A percentile compares a stretch with the other conserved stretches of the same genome.
Evolutionary conservation across 306 rosid genomes (phyloP).

Genomic region (Spatholobus suberectus): DNA sequence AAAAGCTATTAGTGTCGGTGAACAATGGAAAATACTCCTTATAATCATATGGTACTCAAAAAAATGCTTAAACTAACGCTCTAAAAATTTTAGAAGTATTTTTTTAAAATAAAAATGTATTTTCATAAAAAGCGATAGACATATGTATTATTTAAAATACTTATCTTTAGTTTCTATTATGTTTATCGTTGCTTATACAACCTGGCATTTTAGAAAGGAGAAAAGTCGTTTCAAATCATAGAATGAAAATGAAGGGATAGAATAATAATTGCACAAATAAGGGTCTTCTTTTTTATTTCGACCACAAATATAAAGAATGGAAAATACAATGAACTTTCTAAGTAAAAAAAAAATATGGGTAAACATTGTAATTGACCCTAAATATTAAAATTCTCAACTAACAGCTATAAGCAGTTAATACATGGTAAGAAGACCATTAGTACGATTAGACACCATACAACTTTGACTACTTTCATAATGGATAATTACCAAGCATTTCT

Average conservation of each 20-base stretch:
- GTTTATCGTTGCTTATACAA: not conserved
- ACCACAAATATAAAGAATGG: not conserved
- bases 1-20: too few species aligned
- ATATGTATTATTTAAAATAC: too few species aligned
- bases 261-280: not conserved
- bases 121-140: too few species aligned
- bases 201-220: not conserved
- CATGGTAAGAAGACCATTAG: not conserved
- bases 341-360: not conserved
- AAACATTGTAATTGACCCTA: not conserved
- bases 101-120: too few species aligned
- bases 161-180: too few species aligned
- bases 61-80: too few species aligned
- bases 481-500: not conserved
- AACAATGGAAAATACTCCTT: too few species aligned
- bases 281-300: not conserved
- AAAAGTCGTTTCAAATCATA: not conserved
- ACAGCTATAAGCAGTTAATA: not conserved
- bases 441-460: not conserved
- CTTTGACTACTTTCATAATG: not conserved
- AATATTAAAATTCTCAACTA: not conserved
- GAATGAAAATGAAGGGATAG: not conserved
- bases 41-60: too few species aligned
- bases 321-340: not conserved
- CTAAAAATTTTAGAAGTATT: too few species aligned